phyloP scores from a whole-genome alignment of 2,329 filamentous ascomycete genomes.

The Aspergillus cejpii region DNA sequence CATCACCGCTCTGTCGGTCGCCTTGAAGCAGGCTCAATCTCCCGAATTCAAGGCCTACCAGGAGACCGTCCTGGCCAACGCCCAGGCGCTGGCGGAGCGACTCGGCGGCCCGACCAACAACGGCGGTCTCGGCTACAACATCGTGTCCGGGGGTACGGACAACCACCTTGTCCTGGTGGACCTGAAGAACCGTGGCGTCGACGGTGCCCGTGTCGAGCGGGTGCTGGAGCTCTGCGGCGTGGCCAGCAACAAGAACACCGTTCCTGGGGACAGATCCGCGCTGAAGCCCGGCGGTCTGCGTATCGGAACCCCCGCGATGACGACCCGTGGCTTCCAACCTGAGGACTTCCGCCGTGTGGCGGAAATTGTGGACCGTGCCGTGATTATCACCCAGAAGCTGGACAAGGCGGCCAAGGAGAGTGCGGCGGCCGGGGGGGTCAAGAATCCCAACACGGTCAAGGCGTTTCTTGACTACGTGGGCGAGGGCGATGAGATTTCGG shows the following conservation, averaged over 20 bases:
- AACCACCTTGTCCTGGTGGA: constrained; percentile 96
- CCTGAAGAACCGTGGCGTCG: constrained; percentile 76
- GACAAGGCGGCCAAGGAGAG: constrained; percentile 64
- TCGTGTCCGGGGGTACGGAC: constrained; percentile 92
- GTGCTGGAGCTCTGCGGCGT: constrained; percentile 89
- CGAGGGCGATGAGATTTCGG: constrained; percentile 67
- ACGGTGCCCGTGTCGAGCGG: constrained; percentile 87
- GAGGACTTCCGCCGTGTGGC: constrained; percentile 83
- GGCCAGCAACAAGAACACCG: constrained; percentile 98
- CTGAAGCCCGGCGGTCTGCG: constrained; percentile 88
- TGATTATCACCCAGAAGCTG: constrained; percentile 68
- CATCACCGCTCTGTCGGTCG: constrained; percentile 92
- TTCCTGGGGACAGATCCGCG: constrained; percentile 88
- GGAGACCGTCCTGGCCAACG: constrained; percentile 83
- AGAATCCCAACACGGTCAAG: constrained; percentile 97
- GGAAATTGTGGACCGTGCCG: constrained; percentile 76
- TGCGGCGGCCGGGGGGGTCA: constrained; percentile 73
- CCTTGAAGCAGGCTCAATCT: constrained; percentile 84
- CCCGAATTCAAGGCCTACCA: constrained; percentile 94
- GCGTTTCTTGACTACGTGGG: constrained; percentile 91
- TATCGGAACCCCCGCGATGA: constrained; percentile 96
- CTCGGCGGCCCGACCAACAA: constrained; percentile 63
- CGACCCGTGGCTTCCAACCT: constrained; percentile 82
- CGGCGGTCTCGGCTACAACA: constrained; percentile 75
- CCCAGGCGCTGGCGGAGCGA: constrained; percentile 74